Evolutionary conservation across 768 basidiomycete genomes (phyloP).

Genomic region (Boletus tylopilopsis): DNA sequence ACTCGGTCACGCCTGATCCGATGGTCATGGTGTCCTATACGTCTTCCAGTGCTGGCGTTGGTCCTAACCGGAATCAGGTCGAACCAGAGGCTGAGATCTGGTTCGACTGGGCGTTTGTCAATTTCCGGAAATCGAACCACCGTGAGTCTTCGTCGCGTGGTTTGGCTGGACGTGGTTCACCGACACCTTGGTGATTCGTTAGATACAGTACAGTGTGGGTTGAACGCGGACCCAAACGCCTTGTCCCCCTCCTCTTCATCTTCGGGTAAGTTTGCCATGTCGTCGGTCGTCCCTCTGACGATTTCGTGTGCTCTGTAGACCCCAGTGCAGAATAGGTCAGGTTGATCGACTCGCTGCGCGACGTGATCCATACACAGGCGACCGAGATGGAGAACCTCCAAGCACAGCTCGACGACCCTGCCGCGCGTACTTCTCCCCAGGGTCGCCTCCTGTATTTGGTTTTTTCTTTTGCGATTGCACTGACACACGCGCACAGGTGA

Average conservation of each 20-base stretch:
- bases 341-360: slow-evolving; percentile 79
- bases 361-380: slow-evolving; percentile 79
- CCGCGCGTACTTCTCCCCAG: slow-evolving; percentile 32
- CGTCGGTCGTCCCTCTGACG: not conserved
- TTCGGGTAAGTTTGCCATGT: slow-evolving; percentile 41
- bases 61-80: slow-evolving; percentile 12
- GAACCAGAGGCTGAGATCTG: slow-evolving; percentile 82
- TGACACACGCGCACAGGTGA: slow-evolving; percentile 32
- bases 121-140: slow-evolving; percentile 98
- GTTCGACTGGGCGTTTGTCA: slow-evolving; percentile 98
- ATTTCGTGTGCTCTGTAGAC: slow-evolving; percentile 33
- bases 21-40: slow-evolving; percentile 60
- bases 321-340: slow-evolving; percentile 75
- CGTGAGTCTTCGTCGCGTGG: slow-evolving; percentile 49
- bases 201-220: slow-evolving; percentile 77
- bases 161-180: not conserved
- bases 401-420: slow-evolving; percentile 46
- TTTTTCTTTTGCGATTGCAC: not conserved
- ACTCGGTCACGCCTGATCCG: slow-evolving; percentile 80
- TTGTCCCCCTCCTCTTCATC: slow-evolving; percentile 50
- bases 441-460: slow-evolving; percentile 29
- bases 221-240: slow-evolving; percentile 66
- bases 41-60: not conserved
- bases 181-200: not conserved
- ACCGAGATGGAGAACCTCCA: slow-evolving; percentile 72